Evolutionary conservation across 257 asterid genomes (phyloP).

Genomic region (Jacaranda mimosifolia): DNA sequence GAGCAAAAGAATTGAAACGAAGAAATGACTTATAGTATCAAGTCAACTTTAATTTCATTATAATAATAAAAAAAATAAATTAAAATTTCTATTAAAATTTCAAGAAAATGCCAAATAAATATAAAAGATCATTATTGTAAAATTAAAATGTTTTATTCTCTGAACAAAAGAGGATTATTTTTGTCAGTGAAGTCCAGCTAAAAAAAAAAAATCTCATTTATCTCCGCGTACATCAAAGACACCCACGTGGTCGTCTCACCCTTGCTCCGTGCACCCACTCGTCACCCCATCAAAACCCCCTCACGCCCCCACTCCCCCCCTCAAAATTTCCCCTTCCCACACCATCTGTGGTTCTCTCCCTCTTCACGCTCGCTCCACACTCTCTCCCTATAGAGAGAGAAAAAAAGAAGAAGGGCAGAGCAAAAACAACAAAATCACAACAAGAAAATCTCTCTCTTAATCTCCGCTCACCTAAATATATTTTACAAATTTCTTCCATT

Average conservation of each 20-base stretch:
- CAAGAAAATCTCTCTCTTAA: constrained; percentile 43
- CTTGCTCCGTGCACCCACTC: constrained; percentile 12
- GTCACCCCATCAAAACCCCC: constrained; percentile 41
- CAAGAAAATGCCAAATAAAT: no score
- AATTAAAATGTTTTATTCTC: no score
- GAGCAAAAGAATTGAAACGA: no score
- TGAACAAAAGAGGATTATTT: not conserved
- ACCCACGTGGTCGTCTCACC: constrained; percentile 34
- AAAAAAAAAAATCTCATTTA: not conserved
- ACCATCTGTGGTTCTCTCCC: constrained; percentile 24
- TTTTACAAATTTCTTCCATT: constrained; percentile 18
- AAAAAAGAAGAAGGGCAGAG: constrained; percentile 19
- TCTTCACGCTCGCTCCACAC: constrained; percentile 26
- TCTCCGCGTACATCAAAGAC: not conserved
- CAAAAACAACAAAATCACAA: constrained; percentile 39
- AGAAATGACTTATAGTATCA: no score
- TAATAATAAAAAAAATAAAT: no score
- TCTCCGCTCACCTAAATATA: constrained; percentile 48
- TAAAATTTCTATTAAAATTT: no score
- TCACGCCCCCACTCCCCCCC: not conserved
- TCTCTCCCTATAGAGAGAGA: constrained; percentile 6
- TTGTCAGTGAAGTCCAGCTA: not conserved
- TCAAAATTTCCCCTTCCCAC: constrained; percentile 16
- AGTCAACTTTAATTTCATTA: no score
- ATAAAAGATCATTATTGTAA: no score